These are phyloP conservation scores for Tilletiaria anomala DNA, from an alignment of 1,284 basidiomycete species.

Conservation along the genomic window DNA sequence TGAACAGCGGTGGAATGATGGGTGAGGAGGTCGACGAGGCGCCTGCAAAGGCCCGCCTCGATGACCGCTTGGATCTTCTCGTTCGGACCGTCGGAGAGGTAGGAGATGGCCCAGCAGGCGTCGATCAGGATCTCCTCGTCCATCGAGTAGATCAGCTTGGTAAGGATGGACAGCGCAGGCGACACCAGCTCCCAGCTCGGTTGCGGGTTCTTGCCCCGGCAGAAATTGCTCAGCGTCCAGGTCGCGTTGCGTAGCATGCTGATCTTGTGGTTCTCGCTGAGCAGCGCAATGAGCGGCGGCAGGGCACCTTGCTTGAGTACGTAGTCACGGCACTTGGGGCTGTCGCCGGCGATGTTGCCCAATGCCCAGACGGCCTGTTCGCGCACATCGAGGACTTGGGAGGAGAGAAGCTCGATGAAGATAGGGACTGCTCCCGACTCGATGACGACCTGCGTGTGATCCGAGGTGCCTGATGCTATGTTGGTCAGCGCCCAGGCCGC, in stretches of 20 bases:
- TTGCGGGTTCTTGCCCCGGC: constrained; percentile 86
- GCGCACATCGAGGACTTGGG: constrained; percentile 49
- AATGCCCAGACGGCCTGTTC: constrained; percentile 96
- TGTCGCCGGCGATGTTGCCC: constrained; percentile 91
- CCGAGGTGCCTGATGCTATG: constrained; percentile 96
- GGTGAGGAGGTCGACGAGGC: constrained; percentile 90
- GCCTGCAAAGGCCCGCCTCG: constrained; percentile 90
- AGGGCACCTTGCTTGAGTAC: constrained; percentile 48
- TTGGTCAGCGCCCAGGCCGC: constrained; percentile 99
- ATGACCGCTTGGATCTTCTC: constrained; percentile 99
- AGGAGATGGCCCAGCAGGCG: constrained; percentile 99
- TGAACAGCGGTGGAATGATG: constrained; percentile 96
- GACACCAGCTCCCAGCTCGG: constrained; percentile 49
- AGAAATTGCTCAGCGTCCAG: constrained; percentile 97
- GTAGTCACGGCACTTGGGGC: constrained; percentile 81
- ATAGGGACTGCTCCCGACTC: constrained; percentile 86
- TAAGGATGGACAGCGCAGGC: constrained; percentile 84
- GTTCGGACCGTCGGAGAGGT: constrained; percentile 95
- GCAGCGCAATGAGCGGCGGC: constrained; percentile 44
- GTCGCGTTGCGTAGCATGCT: constrained; percentile 95
- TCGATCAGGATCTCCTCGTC: constrained; percentile 99
- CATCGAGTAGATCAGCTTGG: constrained; percentile 95
- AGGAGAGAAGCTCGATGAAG: constrained; percentile 54
- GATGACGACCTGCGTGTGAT: constrained; percentile 97
- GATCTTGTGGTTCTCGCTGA: constrained; percentile 63